Conservation (phyloP, 768 basidiomycete species). For the Lentinula guzmanii region DNA sequence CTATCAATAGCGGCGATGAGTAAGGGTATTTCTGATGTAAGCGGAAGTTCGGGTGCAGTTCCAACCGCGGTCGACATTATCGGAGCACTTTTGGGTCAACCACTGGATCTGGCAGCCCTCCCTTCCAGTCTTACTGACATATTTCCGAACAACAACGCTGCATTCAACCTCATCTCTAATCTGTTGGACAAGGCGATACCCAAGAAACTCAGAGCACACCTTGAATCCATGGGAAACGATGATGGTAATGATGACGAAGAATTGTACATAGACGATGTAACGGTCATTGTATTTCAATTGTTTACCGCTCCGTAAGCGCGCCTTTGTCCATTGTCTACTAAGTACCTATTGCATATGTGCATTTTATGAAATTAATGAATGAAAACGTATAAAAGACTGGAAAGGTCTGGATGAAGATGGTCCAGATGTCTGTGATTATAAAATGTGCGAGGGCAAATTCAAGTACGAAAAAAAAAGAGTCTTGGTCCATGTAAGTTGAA, state of each 20-base stretch:
- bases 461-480: no score
- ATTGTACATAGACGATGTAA: constrained; percentile 1
- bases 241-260: not conserved
- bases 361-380: no score
- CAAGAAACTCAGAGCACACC: not conserved
- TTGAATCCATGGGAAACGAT: not conserved
- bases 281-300: not conserved
- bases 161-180: not conserved
- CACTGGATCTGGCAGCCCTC: not conserved
- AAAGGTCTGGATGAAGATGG: no score
- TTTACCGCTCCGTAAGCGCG: not conserved
- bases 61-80: not conserved
- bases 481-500: no score
- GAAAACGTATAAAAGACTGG: no score
- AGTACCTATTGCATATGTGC: no score
- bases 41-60: not conserved
- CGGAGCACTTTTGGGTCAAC: not conserved
- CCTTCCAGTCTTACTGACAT: not conserved
- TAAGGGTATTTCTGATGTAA: not conserved
- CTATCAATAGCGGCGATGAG: not conserved
- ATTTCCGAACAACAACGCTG: not conserved
- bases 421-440: no score
- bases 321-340: no score
- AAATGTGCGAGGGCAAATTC: no score
- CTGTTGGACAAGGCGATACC: not conserved